These are phyloP conservation scores for Stachybotrys echinatus DNA, from an alignment of 2,329 filamentous ascomycete species.

Conservation along the genomic window DNA sequence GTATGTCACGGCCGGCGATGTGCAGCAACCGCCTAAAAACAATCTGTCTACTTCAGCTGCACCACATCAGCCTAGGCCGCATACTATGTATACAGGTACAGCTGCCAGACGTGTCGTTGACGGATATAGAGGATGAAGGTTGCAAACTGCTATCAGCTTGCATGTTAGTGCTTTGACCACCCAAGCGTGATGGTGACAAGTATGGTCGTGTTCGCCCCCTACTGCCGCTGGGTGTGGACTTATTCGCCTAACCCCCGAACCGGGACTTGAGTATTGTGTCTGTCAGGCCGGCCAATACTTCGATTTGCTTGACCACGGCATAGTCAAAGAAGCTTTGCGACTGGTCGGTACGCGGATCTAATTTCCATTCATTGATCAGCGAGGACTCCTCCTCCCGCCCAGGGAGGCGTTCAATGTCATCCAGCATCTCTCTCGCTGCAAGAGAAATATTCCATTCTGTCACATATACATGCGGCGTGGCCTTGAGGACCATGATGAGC, in stretches of 20 bases:
- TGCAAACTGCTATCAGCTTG: too few relatives aligned
- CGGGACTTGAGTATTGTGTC: conserved; percentile 35
- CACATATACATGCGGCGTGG: conserved; percentile 35
- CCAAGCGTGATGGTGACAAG: too few relatives aligned
- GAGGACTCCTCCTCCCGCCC: conserved; percentile 39
- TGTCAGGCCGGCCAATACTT: conserved; percentile 40
- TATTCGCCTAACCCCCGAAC: too few relatives aligned
- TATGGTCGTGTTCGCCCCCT: too few relatives aligned
- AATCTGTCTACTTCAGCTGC: neutral
- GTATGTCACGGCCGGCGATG: neutral
- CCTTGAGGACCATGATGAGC: conserved; percentile 39
- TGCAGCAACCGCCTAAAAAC: neutral
- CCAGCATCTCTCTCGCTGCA: conserved; percentile 40
- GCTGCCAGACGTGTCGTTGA: neutral
- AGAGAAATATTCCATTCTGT: conserved; percentile 39
- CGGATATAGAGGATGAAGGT: neutral
- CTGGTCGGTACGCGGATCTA: conserved; percentile 31
- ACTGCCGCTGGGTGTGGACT: too few relatives aligned
- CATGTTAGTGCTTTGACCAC: too few relatives aligned
- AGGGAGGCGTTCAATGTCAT: conserved; percentile 40
- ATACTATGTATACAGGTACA: neutral
- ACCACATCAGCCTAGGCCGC: neutral
- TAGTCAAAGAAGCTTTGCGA: conserved; percentile 43
- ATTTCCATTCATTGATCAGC: conserved; percentile 38
- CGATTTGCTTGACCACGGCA: conserved; percentile 42